Percentiles rank a stretch among this genome's conserved stretches.
phyloP scores from a whole-genome alignment of 306 rosid genomes.

The Prunus mongolica region DNA sequence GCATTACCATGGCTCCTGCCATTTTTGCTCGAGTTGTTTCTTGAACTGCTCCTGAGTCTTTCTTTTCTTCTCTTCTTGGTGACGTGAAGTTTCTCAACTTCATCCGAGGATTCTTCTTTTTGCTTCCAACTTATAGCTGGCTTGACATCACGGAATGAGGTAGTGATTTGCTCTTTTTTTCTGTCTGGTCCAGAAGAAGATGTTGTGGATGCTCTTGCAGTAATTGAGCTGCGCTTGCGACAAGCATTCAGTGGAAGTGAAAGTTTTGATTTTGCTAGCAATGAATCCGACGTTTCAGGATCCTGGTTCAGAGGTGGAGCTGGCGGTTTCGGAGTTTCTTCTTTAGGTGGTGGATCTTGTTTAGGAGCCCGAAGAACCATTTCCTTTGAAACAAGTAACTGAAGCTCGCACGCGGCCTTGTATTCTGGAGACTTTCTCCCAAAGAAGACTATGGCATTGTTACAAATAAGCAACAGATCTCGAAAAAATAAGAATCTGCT shows the following conservation, averaged over 20 bases:
- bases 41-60: slow-evolving; percentile 7
- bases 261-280: slow-evolving; percentile 24
- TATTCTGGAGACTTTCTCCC: slow-evolving; percentile 13
- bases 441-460: slow-evolving; percentile 22
- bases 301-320: neutral
- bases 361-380: slow-evolving; percentile 3
- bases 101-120: slow-evolving; percentile 16
- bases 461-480: slow-evolving; percentile 20
- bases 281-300: slow-evolving; percentile 16
- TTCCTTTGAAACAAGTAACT: slow-evolving; percentile 15
- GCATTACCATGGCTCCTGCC: slow-evolving; percentile 11
- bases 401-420: slow-evolving; percentile 22
- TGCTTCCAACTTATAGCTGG: slow-evolving; percentile 23
- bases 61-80: slow-evolving; percentile 25
- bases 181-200: slow-evolving; percentile 22
- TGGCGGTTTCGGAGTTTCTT: neutral
- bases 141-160: slow-evolving; percentile 8
- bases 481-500: slow-evolving; percentile 21
- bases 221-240: slow-evolving; percentile 33
- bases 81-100: slow-evolving; percentile 10
- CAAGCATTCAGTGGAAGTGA: slow-evolving; percentile 30
- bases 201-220: slow-evolving; percentile 30
- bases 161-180: slow-evolving; percentile 11
- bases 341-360: slow-evolving; percentile 11
- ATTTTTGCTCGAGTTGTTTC: slow-evolving; percentile 14